phyloP scores from a whole-genome alignment of 164 flowering plant genomes.

The Kingdonia uniflora region DNA sequence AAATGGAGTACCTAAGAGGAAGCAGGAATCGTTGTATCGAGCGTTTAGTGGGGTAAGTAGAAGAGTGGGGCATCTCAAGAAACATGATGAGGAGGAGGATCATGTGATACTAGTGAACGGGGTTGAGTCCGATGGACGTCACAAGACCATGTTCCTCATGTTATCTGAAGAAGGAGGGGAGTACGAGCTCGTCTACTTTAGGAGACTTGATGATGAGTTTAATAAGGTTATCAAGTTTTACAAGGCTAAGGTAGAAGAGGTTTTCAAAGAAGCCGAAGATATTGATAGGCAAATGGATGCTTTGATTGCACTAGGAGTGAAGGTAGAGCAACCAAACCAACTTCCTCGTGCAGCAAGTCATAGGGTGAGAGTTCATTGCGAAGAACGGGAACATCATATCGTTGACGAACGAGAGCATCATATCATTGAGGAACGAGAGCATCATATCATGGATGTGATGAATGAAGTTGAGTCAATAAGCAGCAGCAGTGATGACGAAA shows the following conservation, averaged over 20 bases:
- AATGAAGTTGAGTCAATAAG: conserved; percentile 33
- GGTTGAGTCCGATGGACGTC: conserved; percentile 4
- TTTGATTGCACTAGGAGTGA: conserved; percentile 18
- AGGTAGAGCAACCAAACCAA: conserved; percentile 13
- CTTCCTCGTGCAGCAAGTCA: conserved; percentile 19
- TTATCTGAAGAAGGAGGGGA: conserved; percentile 44
- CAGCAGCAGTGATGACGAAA: conserved; percentile 20
- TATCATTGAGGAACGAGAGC: no score
- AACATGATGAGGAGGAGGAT: conserved; percentile 7
- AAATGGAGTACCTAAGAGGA: not conserved
- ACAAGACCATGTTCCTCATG: conserved; percentile 45
- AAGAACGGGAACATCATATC: no score
- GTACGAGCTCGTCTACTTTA: conserved; percentile 39
- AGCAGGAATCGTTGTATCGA: conserved; percentile 10
- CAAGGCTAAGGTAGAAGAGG: conserved; percentile 39
- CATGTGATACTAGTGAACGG: conserved; percentile 14
- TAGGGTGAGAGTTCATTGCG: conserved; percentile 6
- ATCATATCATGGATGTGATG: conserved; percentile 13
- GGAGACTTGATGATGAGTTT: conserved; percentile 55
- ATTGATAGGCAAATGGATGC: conserved; percentile 4
- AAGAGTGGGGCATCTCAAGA: not conserved
- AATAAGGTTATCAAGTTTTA: conserved; percentile 56
- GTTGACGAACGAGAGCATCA: no score
- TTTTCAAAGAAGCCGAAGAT: conserved; percentile 34
- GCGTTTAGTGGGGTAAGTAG: conserved; percentile 19